Conservation (phyloP, 2,329 filamentous ascomycete species). For the Neurospora sp. region DNA sequence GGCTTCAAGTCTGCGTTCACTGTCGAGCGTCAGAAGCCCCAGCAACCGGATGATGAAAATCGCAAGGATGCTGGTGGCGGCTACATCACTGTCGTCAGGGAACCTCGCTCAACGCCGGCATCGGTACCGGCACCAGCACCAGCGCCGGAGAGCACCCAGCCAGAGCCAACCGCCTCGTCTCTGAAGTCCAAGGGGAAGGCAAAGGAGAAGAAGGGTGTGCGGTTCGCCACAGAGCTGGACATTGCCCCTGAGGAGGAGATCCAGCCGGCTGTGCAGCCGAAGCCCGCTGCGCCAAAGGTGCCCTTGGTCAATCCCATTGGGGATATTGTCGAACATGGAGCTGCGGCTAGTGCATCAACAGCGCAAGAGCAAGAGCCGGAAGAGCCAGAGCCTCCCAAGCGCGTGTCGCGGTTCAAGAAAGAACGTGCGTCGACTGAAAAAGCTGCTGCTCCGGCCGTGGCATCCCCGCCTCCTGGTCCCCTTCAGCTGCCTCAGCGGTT, state of each 20-base stretch:
- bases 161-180: slow-evolving; percentile 7
- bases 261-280: slow-evolving; percentile 1
- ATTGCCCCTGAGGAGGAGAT: slow-evolving; percentile 40
- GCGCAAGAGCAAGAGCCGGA: slow-evolving; percentile 21
- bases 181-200: slow-evolving; percentile 9
- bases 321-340: slow-evolving; percentile 41
- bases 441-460: slow-evolving; percentile 16
- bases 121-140: background rate
- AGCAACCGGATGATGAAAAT: slow-evolving; percentile 25
- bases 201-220: slow-evolving; percentile 56
- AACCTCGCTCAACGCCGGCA: background rate
- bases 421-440: slow-evolving; percentile 18
- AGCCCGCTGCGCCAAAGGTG: slow-evolving; percentile 14
- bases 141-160: background rate
- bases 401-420: slow-evolving; percentile 44
- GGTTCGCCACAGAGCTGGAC: slow-evolving; percentile 68
- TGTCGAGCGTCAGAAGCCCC: slow-evolving; percentile 37
- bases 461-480: slow-evolving; percentile 29
- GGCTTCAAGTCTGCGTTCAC: slow-evolving; percentile 43
- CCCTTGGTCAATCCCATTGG: slow-evolving; percentile 37
- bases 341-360: slow-evolving; percentile 13
- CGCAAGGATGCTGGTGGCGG: slow-evolving; percentile 21
- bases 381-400: slow-evolving; percentile 23
- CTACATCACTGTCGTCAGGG: background rate
- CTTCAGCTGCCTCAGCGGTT: slow-evolving; percentile 33